Percentiles rank a stretch among this genome's conserved stretches.
phyloP scores from a whole-genome alignment of 371 early-diverging fungal genomes.

The Mortierella sp. region DNA sequence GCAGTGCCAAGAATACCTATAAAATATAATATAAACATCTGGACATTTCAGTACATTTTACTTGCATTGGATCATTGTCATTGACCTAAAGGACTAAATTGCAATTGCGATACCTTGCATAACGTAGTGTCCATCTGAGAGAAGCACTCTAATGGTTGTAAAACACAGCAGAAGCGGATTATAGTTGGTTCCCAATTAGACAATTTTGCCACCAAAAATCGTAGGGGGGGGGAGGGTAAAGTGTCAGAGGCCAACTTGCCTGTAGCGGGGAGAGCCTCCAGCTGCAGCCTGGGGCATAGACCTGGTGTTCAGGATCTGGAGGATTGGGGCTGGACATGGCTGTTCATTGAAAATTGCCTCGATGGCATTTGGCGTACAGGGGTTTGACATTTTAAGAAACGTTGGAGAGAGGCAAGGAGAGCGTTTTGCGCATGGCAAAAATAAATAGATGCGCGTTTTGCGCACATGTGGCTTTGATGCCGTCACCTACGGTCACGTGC shows the following conservation, averaged over 20 bases:
- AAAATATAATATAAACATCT: background rate
- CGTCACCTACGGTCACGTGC: too few species aligned
- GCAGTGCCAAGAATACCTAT: slow-evolving; percentile 76
- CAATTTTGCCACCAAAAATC: slow-evolving; percentile 26
- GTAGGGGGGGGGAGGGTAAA: too few species aligned
- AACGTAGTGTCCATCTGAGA: slow-evolving; percentile 77
- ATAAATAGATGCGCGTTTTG: slow-evolving; percentile 12
- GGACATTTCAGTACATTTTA: background rate
- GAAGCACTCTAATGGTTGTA: slow-evolving; percentile 63
- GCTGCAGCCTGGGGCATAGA: slow-evolving; percentile 37
- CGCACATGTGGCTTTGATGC: background rate
- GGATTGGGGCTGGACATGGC: slow-evolving; percentile 55
- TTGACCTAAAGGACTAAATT: background rate
- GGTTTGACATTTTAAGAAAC: slow-evolving; percentile 44
- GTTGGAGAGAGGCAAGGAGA: background rate
- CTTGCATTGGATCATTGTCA: background rate
- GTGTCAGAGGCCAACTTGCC: slow-evolving; percentile 51
- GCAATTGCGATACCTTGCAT: slow-evolving; percentile 69
- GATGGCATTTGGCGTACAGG: slow-evolving; percentile 60
- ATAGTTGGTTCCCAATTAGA: slow-evolving; percentile 6
- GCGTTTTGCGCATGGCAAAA: background rate
- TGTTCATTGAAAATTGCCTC: slow-evolving; percentile 61
- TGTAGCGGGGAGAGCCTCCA: slow-evolving; percentile 64
- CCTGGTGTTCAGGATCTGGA: slow-evolving; percentile 79
- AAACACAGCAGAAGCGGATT: background rate